Evolutionary conservation across 2,329 filamentous ascomycete species (phyloP).

Genomic region (Tolypocladium tundrense): DNA sequence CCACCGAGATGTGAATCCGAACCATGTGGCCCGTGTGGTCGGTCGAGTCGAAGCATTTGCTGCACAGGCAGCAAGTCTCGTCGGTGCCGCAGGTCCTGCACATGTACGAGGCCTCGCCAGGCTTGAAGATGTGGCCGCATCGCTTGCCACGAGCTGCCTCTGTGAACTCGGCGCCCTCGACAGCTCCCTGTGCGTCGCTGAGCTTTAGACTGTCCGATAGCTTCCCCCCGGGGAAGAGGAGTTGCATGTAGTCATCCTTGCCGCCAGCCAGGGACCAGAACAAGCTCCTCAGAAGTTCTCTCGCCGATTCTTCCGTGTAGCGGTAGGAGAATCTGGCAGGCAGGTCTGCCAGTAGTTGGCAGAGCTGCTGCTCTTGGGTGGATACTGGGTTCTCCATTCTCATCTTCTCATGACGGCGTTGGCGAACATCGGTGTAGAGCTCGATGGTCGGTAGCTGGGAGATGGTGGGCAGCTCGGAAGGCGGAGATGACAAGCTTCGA

Average conservation of each 20-base stretch:
- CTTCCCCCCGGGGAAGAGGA: conserved; percentile 73
- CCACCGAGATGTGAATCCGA: conserved; percentile 74
- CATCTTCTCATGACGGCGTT: conserved; percentile 16
- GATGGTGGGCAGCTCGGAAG: not conserved
- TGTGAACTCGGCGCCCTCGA: conserved; percentile 90
- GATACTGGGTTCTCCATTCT: conserved; percentile 46
- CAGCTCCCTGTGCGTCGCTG: conserved; percentile 78
- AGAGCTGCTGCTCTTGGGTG: conserved; percentile 72
- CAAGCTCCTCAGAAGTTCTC: conserved; percentile 65
- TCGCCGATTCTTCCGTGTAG: conserved; percentile 61
- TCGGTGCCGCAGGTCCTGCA: conserved; percentile 92
- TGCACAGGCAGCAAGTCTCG: conserved; percentile 91
- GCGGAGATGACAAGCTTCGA: not conserved
- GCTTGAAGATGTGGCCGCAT: conserved; percentile 95
- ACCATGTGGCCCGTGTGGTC: conserved; percentile 93
- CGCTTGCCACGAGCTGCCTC: conserved; percentile 84
- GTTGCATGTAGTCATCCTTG: conserved; percentile 59
- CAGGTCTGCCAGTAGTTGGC: conserved; percentile 68
- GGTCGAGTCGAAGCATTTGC: conserved; percentile 87
- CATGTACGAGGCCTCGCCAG: conserved; percentile 84
- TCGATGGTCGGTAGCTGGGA: not conserved
- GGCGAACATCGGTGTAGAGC: not conserved
- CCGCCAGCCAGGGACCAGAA: conserved; percentile 81
- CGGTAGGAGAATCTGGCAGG: conserved; percentile 64
- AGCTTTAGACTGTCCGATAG: conserved; percentile 62